Conservation (phyloP, 2,329 filamentous ascomycete genomes). For the Hypoxylon sp. region DNA sequence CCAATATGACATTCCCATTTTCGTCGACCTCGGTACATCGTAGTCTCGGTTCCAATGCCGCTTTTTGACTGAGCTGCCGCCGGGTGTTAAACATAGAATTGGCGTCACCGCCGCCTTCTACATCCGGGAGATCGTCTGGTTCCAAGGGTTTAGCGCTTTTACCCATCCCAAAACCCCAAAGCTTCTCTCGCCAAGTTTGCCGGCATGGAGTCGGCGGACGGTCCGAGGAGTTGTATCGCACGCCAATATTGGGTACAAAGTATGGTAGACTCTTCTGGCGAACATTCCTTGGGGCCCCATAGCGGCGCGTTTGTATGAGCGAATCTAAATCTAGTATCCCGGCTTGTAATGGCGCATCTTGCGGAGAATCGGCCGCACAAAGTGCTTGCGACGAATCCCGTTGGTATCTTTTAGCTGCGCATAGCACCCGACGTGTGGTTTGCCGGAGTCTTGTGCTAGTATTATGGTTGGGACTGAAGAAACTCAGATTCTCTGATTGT, state of each 20-base stretch:
- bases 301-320: slow-evolving; percentile 39
- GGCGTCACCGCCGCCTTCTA: slow-evolving; percentile 71
- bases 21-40: slow-evolving; percentile 97
- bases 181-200: slow-evolving; percentile 64
- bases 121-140: slow-evolving; percentile 71
- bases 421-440: slow-evolving; percentile 40
- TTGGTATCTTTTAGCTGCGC: slow-evolving; percentile 49
- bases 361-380: background rate
- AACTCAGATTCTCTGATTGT: slow-evolving; percentile 73
- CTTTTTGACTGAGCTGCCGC: slow-evolving; percentile 79
- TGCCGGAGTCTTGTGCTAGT: slow-evolving; percentile 23
- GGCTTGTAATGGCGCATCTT: slow-evolving; percentile 44
- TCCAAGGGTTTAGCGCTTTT: slow-evolving; percentile 62
- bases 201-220: slow-evolving; percentile 48
- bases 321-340: slow-evolving; percentile 47
- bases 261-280: slow-evolving; percentile 35
- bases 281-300: slow-evolving; percentile 21
- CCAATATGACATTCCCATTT: slow-evolving; percentile 89
- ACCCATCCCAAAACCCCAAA: slow-evolving; percentile 61
- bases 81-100: slow-evolving; percentile 77
- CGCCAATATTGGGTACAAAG: slow-evolving; percentile 38
- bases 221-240: slow-evolving; percentile 52
- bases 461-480: slow-evolving; percentile 62
- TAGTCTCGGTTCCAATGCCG: slow-evolving; percentile 85
- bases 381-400: slow-evolving; percentile 46